Evolutionary conservation across 441 rosid species (phyloP).

Genomic region (Gossypium gossypioides): DNA sequence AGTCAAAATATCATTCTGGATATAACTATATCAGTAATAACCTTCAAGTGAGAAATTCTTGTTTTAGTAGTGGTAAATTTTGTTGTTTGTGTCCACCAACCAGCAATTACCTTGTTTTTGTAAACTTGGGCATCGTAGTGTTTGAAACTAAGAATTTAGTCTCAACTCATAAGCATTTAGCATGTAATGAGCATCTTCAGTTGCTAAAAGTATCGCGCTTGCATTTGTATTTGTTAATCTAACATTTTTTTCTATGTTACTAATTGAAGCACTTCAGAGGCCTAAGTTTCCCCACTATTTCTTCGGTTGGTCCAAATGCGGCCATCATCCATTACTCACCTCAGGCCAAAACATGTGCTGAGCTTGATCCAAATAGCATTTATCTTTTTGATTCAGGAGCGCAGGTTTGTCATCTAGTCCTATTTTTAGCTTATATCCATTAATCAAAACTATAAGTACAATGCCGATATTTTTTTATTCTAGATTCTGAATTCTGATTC

Average conservation of each 20-base stretch:
- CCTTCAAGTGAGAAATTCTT: not conserved
- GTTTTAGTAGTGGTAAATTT: not conserved
- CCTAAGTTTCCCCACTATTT: slow-evolving; percentile 85
- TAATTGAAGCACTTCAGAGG: slow-evolving; percentile 76
- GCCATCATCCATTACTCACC: slow-evolving; percentile 83
- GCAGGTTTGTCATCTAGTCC: slow-evolving; percentile 45
- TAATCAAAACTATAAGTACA: not conserved
- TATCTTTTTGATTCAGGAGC: slow-evolving; percentile 97
- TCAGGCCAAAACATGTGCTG: slow-evolving; percentile 64
- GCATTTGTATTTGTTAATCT: not conserved
- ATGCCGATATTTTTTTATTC: not conserved
- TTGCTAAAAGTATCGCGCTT: not conserved
- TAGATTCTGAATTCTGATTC: slow-evolving; percentile 15
- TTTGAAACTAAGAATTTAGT: not conserved
- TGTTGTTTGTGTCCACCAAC: not conserved
- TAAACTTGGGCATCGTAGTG: not conserved
- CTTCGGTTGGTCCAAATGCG: slow-evolving; percentile 90
- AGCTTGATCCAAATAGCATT: slow-evolving; percentile 67
- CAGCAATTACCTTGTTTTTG: not conserved
- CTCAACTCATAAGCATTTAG: not conserved
- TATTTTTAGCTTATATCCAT: not conserved
- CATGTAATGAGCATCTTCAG: not conserved
- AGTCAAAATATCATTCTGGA: not conserved
- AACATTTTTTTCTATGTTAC: slow-evolving; percentile 7
- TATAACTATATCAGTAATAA: not conserved